Evolutionary conservation across 2,329 filamentous ascomycete species (phyloP).

Genomic region (Ophiostoma novo-ulmi): DNA sequence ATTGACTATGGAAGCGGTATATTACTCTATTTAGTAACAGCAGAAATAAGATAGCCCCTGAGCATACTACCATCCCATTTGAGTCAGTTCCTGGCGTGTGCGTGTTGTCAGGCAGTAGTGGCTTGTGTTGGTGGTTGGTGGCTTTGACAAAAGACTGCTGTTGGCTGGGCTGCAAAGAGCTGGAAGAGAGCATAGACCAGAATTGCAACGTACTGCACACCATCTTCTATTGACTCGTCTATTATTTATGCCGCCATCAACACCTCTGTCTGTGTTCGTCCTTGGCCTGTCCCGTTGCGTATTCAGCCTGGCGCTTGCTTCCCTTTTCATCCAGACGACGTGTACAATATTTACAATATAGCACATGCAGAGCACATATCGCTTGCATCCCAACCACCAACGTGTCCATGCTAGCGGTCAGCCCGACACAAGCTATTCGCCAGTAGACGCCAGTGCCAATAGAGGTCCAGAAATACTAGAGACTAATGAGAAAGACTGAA

Average conservation of each 20-base stretch:
- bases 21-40: neutral
- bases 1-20: neutral
- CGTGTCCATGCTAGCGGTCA: neutral
- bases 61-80: neutral
- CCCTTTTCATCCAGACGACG: conserved; percentile 7
- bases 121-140: neutral
- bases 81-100: neutral
- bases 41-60: neutral
- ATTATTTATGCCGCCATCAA: neutral
- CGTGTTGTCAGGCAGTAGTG: neutral
- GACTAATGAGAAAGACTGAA: neutral
- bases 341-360: neutral
- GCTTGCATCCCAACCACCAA: conserved; percentile 9
- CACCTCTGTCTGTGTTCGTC: neutral
- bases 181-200: neutral
- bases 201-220: neutral
- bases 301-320: neutral
- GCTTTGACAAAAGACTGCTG: neutral
- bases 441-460: neutral
- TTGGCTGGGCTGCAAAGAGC: neutral
- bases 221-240: neutral
- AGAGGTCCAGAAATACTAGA: neutral
- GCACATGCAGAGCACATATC: neutral
- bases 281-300: neutral
- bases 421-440: no score